Conservation (phyloP, 148 eudicot genomes). For the Fallopia convolvulus region DNA sequence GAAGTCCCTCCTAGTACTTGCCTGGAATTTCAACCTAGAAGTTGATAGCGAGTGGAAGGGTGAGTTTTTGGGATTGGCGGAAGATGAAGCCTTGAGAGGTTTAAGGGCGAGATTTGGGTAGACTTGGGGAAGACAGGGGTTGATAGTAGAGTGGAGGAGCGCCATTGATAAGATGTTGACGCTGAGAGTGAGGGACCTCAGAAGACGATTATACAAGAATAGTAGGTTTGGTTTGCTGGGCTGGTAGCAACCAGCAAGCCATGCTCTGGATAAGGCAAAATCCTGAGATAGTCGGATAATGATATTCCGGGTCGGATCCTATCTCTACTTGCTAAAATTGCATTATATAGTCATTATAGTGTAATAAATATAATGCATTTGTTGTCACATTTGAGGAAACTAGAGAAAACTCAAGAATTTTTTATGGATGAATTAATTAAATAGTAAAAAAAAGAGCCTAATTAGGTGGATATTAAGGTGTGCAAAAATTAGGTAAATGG, state of each 20-base stretch:
- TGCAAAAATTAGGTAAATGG: too few relatives aligned
- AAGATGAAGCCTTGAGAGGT: slow-evolving; percentile 26
- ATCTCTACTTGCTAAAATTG: too few relatives aligned
- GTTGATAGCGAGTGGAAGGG: slow-evolving; percentile 16
- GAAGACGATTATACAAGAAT: neutral
- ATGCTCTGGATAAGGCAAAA: neutral
- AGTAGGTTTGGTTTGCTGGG: neutral
- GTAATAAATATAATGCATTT: too few relatives aligned
- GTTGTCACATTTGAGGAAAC: too few relatives aligned
- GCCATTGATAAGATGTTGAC: slow-evolving; percentile 59
- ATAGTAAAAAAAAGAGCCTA: too few relatives aligned
- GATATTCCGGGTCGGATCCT: slow-evolving; percentile 8
- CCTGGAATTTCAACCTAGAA: slow-evolving; percentile 12
- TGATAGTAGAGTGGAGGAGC: slow-evolving; percentile 50
- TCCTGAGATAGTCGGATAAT: neutral
- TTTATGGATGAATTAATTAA: too few relatives aligned
- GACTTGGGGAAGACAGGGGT: slow-evolving; percentile 24
- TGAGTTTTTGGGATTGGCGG: slow-evolving; percentile 20
- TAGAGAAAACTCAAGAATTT: too few relatives aligned
- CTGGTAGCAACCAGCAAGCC: neutral
- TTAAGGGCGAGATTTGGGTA: slow-evolving; percentile 23
- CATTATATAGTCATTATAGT: too few relatives aligned
- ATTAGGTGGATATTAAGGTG: too few relatives aligned
- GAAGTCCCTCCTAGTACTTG: slow-evolving; percentile 13
- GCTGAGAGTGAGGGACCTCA: slow-evolving; percentile 3